These are phyloP conservation scores for Asterophora lycoperdoides DNA, from an alignment of 768 basidiomycete genomes.

Conservation along the genomic window DNA sequence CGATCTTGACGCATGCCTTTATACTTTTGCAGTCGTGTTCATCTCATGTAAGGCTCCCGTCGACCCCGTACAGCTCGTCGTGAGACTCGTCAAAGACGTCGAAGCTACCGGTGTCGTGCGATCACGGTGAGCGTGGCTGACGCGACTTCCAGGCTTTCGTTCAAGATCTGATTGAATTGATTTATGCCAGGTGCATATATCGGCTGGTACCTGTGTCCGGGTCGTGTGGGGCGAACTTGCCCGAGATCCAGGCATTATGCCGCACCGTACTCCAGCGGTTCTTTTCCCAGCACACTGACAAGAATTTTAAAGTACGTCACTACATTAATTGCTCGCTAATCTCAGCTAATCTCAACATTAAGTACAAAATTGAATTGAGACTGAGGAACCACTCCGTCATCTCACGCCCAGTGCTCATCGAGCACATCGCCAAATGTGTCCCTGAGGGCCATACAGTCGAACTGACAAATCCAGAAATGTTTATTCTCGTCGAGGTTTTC, in stretches of 20 bases:
- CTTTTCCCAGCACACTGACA: conserved; percentile 41
- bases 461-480: conserved; percentile 62
- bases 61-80: conserved; percentile 68
- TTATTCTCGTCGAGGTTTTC: conserved; percentile 78
- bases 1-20: conserved; percentile 1
- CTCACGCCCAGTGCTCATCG: conserved; percentile 53
- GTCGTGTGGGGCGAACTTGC: conserved; percentile 61
- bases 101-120: conserved; percentile 56
- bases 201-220: conserved; percentile 69
- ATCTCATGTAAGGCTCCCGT: conserved; percentile 77
- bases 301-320: conserved; percentile 43
- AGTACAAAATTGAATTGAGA: conserved; percentile 83
- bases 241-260: conserved; percentile 66
- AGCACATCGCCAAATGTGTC: conserved; percentile 66
- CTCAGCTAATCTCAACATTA: neutral
- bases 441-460: conserved; percentile 66
- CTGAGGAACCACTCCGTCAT: conserved; percentile 75
- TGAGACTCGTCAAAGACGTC: conserved; percentile 60
- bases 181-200: conserved; percentile 54
- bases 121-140: conserved; percentile 46
- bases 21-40: conserved; percentile 76
- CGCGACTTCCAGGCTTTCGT: neutral
- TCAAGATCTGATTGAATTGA: neutral
- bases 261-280: conserved; percentile 48
- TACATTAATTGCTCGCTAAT: neutral